These are phyloP conservation scores for Penicillium sp. DNA, from an alignment of 2,329 filamentous ascomycete species.

Conservation along the genomic window DNA sequence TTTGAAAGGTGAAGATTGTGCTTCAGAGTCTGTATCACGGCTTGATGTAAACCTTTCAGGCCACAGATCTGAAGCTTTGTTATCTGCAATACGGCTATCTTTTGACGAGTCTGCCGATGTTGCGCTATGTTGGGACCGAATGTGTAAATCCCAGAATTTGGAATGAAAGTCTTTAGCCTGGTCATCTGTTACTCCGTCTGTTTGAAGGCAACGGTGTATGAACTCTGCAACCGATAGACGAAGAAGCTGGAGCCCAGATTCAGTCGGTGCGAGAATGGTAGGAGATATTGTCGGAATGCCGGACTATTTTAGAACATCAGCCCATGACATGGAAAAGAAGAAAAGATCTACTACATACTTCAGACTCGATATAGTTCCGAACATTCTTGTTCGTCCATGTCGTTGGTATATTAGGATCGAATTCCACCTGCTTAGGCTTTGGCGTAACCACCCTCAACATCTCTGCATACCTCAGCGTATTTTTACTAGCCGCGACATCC, in stretches of 20 bases:
- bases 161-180: background rate
- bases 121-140: background rate
- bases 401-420: background rate
- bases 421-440: background rate
- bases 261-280: background rate
- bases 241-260: background rate
- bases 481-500: conserved; percentile 45
- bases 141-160: conserved; percentile 7
- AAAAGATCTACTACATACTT: background rate
- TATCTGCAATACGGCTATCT: too few relatives aligned
- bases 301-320: background rate
- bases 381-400: background rate
- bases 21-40: background rate
- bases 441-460: conserved; percentile 28
- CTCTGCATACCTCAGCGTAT: conserved; percentile 50
- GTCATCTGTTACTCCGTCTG: background rate
- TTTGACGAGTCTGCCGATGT: background rate
- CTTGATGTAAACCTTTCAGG: background rate
- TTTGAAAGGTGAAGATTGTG: background rate
- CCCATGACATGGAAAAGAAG: background rate
- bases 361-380: background rate
- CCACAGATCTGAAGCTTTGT: background rate
- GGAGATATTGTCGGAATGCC: background rate
- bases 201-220: background rate
- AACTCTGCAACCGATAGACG: background rate